Base-by-base conservation (phyloP, 2,329 filamentous ascomycete species). In the Albophoma yamanashiensis region DNA sequence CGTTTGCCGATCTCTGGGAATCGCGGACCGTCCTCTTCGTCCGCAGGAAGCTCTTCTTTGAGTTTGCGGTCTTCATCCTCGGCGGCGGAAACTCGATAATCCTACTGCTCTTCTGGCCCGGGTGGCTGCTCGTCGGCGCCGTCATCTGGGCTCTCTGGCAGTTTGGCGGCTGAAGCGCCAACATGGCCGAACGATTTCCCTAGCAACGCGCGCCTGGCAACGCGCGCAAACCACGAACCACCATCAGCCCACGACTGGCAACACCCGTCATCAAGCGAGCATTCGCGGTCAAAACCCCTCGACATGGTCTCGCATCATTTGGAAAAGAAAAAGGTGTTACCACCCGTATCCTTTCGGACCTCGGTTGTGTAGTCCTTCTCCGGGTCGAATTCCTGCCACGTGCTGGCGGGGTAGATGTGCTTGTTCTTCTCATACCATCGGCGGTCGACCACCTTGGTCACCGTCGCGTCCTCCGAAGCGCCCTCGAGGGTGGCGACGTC, bases 371-470 rank as follows among this genome's bases (percentile, higher is more conserved):
- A 96, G 68, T 97, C 89, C 73, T 89, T 90, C 62, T 91, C 90
- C 0, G 92, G 89, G 65, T 96, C 92, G 72, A 96, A 99, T 64
- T 96, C 89, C 67, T 92, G 91, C 94, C 94, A 99, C 55, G 93
- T 83, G 71, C 91, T 97, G 25, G 93, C 93, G 0, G 94, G 94
- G 72, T 93, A 99, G 61, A 99, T 97, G 74, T 99, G 94, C 75
- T 97, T 99, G 73, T 97, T 97, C 69, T 87, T 85, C 78, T 97
- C 92, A 72, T 97, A 99, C 94, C 94, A 99, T 62, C 94, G 81
- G 62, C 94, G 83, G 76, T 99, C 93, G 4, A 99, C 93, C 4
- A 99, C 92, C 71, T 97, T 97, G 3, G 93, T 97, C 63, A 89
- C 75, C 3, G 82, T 82, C 0, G 92, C 86, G 67, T 97, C 92